phyloP scores from a whole-genome alignment of 2,329 filamentous ascomycete species.

The Fulvia fulva region DNA sequence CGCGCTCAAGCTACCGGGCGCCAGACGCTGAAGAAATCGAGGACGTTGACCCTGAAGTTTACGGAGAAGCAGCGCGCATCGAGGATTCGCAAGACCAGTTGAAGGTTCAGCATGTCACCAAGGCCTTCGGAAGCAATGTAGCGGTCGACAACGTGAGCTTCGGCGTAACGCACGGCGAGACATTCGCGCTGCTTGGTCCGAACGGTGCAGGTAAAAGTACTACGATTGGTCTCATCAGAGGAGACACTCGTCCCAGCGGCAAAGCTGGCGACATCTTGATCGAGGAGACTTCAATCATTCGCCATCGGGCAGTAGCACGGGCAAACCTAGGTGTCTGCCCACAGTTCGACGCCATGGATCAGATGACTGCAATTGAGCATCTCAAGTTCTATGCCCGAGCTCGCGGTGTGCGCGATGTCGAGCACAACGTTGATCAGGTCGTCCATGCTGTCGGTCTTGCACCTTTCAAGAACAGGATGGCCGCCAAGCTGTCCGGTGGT shows the following conservation, averaged over 20 bases:
- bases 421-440: conserved; percentile 73
- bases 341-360: conserved; percentile 71
- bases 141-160: conserved; percentile 86
- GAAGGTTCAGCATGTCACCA: conserved; percentile 74
- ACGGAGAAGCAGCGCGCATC: conserved; percentile 61
- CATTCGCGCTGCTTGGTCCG: conserved; percentile 84
- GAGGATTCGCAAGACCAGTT: conserved; percentile 64
- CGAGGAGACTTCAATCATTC: conserved; percentile 71
- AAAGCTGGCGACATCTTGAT: conserved; percentile 77
- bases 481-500: conserved; percentile 75
- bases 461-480: conserved; percentile 69
- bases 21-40: conserved; percentile 42
- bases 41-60: conserved; percentile 54
- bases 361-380: conserved; percentile 85
- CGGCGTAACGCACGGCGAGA: conserved; percentile 71
- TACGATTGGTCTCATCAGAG: conserved; percentile 81
- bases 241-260: conserved; percentile 71
- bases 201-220: conserved; percentile 92
- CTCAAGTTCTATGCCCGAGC: conserved; percentile 82
- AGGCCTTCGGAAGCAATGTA: conserved; percentile 69
- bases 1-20: conserved; percentile 44
- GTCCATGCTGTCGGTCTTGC: conserved; percentile 75
- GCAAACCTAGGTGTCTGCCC: conserved; percentile 85
- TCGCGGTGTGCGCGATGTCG: conserved; percentile 69
- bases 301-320: conserved; percentile 67